Evolutionary conservation across 2,329 filamentous ascomycete species (phyloP).

Genomic region (Cladosporium sp.): DNA sequence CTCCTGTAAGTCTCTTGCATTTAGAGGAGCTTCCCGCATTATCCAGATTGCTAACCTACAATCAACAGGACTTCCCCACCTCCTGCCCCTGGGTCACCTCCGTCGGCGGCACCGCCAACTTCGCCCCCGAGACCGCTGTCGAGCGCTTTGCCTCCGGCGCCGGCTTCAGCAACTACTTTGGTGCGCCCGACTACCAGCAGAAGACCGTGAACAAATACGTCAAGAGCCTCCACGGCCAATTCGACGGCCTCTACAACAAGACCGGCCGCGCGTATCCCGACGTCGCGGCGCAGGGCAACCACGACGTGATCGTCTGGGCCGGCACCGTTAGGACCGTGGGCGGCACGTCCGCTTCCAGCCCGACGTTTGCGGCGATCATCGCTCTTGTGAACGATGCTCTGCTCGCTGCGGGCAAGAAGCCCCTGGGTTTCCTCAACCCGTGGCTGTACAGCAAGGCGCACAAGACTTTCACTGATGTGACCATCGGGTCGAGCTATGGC

Average conservation of each 20-base stretch:
- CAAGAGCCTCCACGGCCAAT: conserved; percentile 32
- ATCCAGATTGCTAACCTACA: conserved; percentile 7
- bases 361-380: conserved; percentile 53
- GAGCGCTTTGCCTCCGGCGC: conserved; percentile 46
- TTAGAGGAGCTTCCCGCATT: not conserved
- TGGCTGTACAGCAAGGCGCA: conserved; percentile 49
- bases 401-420: conserved; percentile 43
- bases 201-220: conserved; percentile 37
- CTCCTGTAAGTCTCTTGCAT: conserved; percentile 24
- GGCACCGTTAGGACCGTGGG: conserved; percentile 34
- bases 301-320: conserved; percentile 34
- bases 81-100: conserved; percentile 44
- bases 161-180: conserved; percentile 42
- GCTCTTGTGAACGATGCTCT: conserved; percentile 58
- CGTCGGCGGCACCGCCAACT: conserved; percentile 39
- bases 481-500: conserved; percentile 27
- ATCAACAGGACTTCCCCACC: conserved; percentile 35
- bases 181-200: conserved; percentile 39
- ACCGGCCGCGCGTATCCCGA: conserved; percentile 42
- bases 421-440: conserved; percentile 55
- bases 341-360: conserved; percentile 51
- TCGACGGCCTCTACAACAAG: conserved; percentile 41
- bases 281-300: conserved; percentile 46
- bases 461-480: conserved; percentile 46
- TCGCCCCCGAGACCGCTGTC: conserved; percentile 41